Base-by-base conservation (phyloP, 2,329 filamentous ascomycete species). In the Triangularia verruculosa region DNA sequence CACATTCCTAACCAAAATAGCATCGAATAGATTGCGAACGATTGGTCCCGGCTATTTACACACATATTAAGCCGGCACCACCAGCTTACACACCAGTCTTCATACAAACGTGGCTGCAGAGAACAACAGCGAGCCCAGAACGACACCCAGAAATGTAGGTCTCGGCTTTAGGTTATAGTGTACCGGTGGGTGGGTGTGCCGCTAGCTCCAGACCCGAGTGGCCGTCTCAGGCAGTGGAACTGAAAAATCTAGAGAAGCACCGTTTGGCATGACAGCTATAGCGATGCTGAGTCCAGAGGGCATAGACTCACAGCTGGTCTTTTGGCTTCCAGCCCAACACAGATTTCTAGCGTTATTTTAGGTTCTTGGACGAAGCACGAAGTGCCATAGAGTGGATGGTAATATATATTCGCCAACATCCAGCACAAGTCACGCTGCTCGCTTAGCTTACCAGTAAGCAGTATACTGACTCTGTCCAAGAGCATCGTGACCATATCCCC, bases 1-100 rank as follows among this genome's bases (percentile, higher is more conserved):
- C 34, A 22, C 24, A 20, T 34, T 28, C 52, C 34, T 54, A 56
- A 68, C 67, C 61, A 70, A 71, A 70, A 70, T 70, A 69, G 68
- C 63, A 69, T 25, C 64, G 61, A 59, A 67, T 67, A 70, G 61
- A 70, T 67, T 70, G 65, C 51, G n/a, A 25, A 54, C 47, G 47
- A 58, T 58, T 47, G 56, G 55, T 65, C 43, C 66, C 68, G 68
- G 70, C 67, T 70, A 69, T 70, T 67, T 69, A 61, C 56, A 20
- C 39, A 64, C 65, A 69, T 52, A 68, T 70, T 69, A 64, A 65
- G 51, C 63, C 64, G 65, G 62, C 67, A 61, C 65, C 61, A 67
- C 67, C 17, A 51, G 5, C 47, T 11, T 15, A 53, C 47, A 53
- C 24, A 54, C 22, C 24, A 15, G 39, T 20, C 39, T 47, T 47